These are phyloP conservation scores for Acanthochlamys bracteata DNA, from an alignment of 106 monocot species.

Conservation along the genomic window DNA sequence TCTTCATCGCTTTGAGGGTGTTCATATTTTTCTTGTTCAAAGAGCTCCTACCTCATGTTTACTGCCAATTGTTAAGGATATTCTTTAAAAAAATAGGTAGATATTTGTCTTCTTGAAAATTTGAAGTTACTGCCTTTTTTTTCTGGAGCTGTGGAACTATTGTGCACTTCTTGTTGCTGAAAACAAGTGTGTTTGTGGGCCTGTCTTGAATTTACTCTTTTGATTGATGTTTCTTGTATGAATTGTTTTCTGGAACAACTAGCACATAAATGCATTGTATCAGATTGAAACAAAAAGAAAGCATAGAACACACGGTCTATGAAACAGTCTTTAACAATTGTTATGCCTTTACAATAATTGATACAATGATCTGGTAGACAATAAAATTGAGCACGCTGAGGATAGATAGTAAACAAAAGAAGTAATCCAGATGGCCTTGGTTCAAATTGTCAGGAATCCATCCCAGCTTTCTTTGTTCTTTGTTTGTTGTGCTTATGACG, in stretches of 20 bases:
- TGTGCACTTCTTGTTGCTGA: too few species aligned
- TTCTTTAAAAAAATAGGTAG: neutral
- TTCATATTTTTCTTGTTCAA: slow-evolving; percentile 32
- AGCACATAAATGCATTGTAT: too few species aligned
- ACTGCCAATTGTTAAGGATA: neutral
- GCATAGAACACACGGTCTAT: too few species aligned
- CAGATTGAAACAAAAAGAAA: too few species aligned
- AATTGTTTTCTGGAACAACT: too few species aligned
- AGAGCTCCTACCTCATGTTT: neutral
- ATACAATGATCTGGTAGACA: slow-evolving; percentile 28
- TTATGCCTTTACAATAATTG: too few species aligned
- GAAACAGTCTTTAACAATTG: too few species aligned
- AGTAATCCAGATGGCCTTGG: slow-evolving; percentile 41
- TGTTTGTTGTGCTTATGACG: slow-evolving; percentile 23
- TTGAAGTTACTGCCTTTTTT: too few species aligned
- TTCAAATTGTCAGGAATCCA: slow-evolving; percentile 49
- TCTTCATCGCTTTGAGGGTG: slow-evolving; percentile 41
- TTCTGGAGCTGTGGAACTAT: too few species aligned
- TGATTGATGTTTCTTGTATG: too few species aligned
- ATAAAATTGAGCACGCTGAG: slow-evolving; percentile 32
- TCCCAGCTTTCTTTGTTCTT: slow-evolving; percentile 25
- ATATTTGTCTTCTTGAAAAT: neutral
- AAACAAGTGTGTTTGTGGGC: too few species aligned
- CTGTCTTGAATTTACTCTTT: too few species aligned
- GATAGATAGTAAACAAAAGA: slow-evolving; percentile 30